phyloP scores from a whole-genome alignment of 371 early-diverging fungal genomes.

The Batkoa obscura region DNA sequence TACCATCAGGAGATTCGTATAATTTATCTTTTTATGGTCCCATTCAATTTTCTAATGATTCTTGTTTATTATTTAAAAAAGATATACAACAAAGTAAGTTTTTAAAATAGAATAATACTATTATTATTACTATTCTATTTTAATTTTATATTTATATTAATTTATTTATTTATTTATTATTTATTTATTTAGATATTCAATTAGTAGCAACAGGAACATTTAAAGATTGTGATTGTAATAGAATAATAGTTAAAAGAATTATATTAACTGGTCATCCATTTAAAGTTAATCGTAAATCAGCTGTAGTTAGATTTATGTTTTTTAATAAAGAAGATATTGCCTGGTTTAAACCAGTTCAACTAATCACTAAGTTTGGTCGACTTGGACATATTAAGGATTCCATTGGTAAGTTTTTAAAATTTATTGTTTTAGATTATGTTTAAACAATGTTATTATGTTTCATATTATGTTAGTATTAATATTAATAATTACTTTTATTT shows the following conservation, averaged over 20 bases:
- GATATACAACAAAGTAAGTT: too few species aligned
- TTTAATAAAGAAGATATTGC: constrained; percentile 76
- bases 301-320: constrained; percentile 93
- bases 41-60: too few species aligned
- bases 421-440: neutral
- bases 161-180: too few species aligned
- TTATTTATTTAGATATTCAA: too few species aligned
- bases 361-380: constrained; percentile 75
- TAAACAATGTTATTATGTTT: too few species aligned
- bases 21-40: constrained; percentile 80
- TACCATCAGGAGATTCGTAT: constrained; percentile 42
- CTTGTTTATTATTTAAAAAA: too few species aligned
- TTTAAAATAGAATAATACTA: too few species aligned
- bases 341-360: constrained; percentile 87
- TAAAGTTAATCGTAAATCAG: constrained; percentile 78
- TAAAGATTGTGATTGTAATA: constrained; percentile 50
- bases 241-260: constrained; percentile 86
- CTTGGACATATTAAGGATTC: constrained; percentile 81
- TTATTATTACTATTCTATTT: too few species aligned
- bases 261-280: constrained; percentile 87
- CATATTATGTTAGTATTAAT: too few species aligned
- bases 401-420: neutral
- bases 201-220: constrained; percentile 64
- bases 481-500: too few species aligned
- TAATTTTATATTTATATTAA: too few species aligned